These are phyloP conservation scores for Dendrobium officinale DNA, from an alignment of 106 monocot genomes.

Conservation along the genomic window DNA sequence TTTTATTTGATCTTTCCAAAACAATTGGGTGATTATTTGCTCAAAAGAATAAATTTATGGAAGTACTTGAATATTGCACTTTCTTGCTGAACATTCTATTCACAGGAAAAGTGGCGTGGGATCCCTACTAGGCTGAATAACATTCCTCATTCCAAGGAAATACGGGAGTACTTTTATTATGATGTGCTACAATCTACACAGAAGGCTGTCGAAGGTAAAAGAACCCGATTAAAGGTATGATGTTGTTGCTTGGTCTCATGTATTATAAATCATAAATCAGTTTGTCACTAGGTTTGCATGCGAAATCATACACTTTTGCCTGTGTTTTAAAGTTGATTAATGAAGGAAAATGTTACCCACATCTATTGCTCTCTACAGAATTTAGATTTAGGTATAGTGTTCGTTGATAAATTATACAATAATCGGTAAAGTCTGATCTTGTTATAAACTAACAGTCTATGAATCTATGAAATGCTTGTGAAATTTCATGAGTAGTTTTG, in stretches of 20 bases:
- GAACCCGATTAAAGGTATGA: constrained; percentile 61
- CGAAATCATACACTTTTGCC: neutral
- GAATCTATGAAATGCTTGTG: neutral
- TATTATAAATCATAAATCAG: neutral
- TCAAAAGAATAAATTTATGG: no score
- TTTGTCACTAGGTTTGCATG: neutral
- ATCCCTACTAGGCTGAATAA: constrained; percentile 96
- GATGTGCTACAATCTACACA: constrained; percentile 70
- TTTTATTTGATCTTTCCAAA: neutral
- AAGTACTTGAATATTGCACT: neutral
- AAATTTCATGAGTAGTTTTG: neutral
- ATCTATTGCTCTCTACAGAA: neutral
- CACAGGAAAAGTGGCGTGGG: constrained; percentile 71
- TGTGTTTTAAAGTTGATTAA: neutral
- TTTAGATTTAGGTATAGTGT: neutral
- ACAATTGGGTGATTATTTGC: neutral
- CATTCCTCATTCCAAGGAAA: constrained; percentile 95
- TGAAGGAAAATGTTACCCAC: neutral
- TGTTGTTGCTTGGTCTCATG: neutral
- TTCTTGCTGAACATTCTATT: neutral
- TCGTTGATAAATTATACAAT: neutral
- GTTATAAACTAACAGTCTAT: neutral
- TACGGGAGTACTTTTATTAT: constrained; percentile 83
- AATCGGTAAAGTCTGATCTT: neutral
- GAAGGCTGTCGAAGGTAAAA: constrained; percentile 74